phyloP scores from a whole-genome alignment of 371 early-diverging fungal genomes.

The Apophysomyces elegans region DNA sequence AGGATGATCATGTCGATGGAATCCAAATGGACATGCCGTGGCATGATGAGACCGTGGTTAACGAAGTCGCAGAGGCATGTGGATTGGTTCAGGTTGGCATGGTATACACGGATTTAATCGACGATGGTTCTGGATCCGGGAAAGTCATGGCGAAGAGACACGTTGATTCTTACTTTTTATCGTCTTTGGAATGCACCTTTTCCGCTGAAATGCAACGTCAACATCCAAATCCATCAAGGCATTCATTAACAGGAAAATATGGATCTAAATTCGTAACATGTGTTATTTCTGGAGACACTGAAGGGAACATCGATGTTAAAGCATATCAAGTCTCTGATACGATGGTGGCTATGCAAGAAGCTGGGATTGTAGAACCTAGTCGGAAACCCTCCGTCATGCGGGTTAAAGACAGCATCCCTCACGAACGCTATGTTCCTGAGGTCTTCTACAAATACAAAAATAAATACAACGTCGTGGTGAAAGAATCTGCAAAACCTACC shows the following conservation, averaged over 20 bases:
- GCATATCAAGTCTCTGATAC: conserved; percentile 95
- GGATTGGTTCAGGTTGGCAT: conserved; percentile 90
- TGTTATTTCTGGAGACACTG: conserved; percentile 83
- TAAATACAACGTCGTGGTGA: conserved; percentile 87
- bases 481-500: conserved; percentile 87
- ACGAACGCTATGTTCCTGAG: conserved; percentile 91
- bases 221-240: conserved; percentile 75
- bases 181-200: conserved; percentile 91
- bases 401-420: conserved; percentile 76
- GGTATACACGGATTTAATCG: conserved; percentile 94
- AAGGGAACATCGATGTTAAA: conserved; percentile 85
- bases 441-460: conserved; percentile 95
- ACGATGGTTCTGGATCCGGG: conserved; percentile 83
- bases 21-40: conserved; percentile 67
- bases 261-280: conserved; percentile 95
- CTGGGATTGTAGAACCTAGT: conserved; percentile 91
- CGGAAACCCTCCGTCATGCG: conserved; percentile 87
- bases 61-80: conserved; percentile 74
- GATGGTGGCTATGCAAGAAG: conserved; percentile 89
- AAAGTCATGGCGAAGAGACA: conserved; percentile 90
- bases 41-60: conserved; percentile 62
- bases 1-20: conserved; percentile 85
- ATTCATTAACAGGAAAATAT: conserved; percentile 78
- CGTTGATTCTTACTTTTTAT: conserved; percentile 92
- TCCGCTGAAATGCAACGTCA: conserved; percentile 88